Evolutionary conservation across 176 grass and related monocot species (phyloP), one percentile per base, ranked within the genome.

Genomic region (Elymus sibiricus): DNA sequence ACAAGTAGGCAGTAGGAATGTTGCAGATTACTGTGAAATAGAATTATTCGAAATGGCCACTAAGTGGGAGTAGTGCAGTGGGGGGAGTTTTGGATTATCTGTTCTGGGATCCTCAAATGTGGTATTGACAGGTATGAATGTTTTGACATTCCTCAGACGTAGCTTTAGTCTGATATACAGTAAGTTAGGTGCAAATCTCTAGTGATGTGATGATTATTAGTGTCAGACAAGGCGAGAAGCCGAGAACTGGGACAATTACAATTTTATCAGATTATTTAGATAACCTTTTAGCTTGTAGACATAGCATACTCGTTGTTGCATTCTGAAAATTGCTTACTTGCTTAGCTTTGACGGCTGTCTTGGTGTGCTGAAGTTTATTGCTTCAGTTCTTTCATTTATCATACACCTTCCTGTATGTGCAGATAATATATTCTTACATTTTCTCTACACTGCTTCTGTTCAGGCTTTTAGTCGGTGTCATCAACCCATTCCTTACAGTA

Each of bases 401-500:
- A 29, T 77, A 63, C 4, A 28, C 28, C n/a, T 70, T 63, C 27
- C 9, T 60, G 75, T 85, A 82, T 79, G 87, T 87, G 47, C 77
- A 29, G 65, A 60, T 15, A 78, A 29, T n/a, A 83, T 88, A 81
- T 38, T 70, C 31, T 29, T 79, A 87, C 35, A 31, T 68, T 80
- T 28, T 35, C 27, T 22, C 73, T 31, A 12, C 37, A 79, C 38
- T 74, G 43, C 67, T 65, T 70, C 7, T 88, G 34, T 79, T n/a
- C 85, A 98, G 92, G 93, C 91, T 73, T 94, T 95, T 84, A 72
- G 88, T 79, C 91, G 95, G 81, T 95, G 93, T 25, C 91, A 89
- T 65, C 82, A 79, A 89, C 93, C 95, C n/a, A 98, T 98, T 79
- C 72, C 95, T 47, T 98, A 93, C 89, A 93, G 95, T 82, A 77